phyloP scores from a whole-genome alignment of 2,329 filamentous ascomycete genomes.

The Alternaria sp. region DNA sequence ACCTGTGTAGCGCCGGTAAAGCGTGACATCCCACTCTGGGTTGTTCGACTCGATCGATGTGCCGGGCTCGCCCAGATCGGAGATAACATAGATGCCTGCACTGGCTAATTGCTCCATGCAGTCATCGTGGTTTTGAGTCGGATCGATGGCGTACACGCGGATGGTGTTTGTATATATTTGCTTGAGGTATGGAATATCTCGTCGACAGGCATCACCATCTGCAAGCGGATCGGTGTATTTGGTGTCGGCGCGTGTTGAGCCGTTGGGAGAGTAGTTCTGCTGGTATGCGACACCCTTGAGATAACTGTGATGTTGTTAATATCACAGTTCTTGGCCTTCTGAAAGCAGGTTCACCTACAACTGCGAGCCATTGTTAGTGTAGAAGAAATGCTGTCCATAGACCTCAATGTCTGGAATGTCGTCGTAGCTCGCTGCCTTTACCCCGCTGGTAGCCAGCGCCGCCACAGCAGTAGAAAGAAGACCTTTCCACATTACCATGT shows the following conservation, averaged over 20 bases:
- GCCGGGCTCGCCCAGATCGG: slow-evolving; percentile 69
- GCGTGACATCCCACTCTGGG: slow-evolving; percentile 78
- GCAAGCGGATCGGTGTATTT: slow-evolving; percentile 85
- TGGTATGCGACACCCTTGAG: slow-evolving; percentile 96
- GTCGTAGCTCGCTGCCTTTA: slow-evolving; percentile 42
- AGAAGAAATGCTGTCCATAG: slow-evolving; percentile 87
- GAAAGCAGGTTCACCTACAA: slow-evolving; percentile 54
- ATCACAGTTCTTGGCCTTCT: neutral
- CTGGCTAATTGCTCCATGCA: slow-evolving; percentile 87
- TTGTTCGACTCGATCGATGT: slow-evolving; percentile 83
- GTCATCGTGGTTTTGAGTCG: slow-evolving; percentile 75
- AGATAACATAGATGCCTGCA: slow-evolving; percentile 93
- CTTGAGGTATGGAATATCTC: slow-evolving; percentile 83
- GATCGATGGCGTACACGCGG: slow-evolving; percentile 93
- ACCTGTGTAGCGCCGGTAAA: slow-evolving; percentile 81
- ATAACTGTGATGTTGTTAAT: slow-evolving; percentile 60
- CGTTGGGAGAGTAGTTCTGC: slow-evolving; percentile 55
- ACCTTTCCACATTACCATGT: slow-evolving; percentile 23
- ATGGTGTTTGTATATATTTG: slow-evolving; percentile 84
- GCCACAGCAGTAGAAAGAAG: slow-evolving; percentile 26
- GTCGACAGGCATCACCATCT: slow-evolving; percentile 73
- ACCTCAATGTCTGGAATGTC: slow-evolving; percentile 45
- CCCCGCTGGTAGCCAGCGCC: slow-evolving; percentile 24
- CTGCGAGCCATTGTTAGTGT: slow-evolving; percentile 79
- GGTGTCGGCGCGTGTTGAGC: slow-evolving; percentile 44